Evolutionary conservation across 768 basidiomycete genomes (phyloP).

Genomic region (Boletus eberwhitei): DNA sequence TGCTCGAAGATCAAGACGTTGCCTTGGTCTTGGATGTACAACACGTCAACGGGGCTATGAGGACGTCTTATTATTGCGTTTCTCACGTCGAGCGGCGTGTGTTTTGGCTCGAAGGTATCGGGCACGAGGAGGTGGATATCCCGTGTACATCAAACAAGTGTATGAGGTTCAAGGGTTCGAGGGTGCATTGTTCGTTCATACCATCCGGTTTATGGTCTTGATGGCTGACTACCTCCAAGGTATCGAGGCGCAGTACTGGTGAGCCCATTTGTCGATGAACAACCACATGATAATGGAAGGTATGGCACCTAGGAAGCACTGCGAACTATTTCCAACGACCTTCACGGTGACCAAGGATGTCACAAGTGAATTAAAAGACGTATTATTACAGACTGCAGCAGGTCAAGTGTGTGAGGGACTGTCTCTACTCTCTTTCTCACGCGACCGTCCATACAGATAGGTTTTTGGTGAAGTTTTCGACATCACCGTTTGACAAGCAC

Average conservation of each 20-base stretch:
- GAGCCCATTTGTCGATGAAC: not conserved
- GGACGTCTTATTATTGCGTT: conserved; percentile 26
- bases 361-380: conserved; percentile 18
- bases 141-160: conserved; percentile 26
- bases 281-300: not conserved
- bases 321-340: conserved; percentile 29
- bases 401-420: conserved; percentile 4
- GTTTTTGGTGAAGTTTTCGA: conserved; percentile 31
- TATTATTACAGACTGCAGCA: conserved; percentile 30
- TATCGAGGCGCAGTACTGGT: conserved; percentile 31
- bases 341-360: conserved; percentile 18
- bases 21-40: conserved; percentile 19
- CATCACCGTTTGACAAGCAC: conserved; percentile 25
- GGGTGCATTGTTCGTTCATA: conserved; percentile 23
- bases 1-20: conserved; percentile 10
- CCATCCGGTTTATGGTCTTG: not conserved
- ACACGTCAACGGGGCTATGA: not conserved
- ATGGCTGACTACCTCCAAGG: conserved; percentile 17
- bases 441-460: conserved; percentile 17
- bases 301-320: conserved; percentile 23
- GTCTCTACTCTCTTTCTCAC: not conserved
- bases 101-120: conserved; percentile 29
- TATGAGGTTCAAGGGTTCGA: not conserved
- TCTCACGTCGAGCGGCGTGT: conserved; percentile 27
- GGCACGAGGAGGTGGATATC: conserved; percentile 17